Evolutionary conservation across 2,329 filamentous ascomycete species (phyloP).

Genomic region (Rhexocercosporidium sp.): DNA sequence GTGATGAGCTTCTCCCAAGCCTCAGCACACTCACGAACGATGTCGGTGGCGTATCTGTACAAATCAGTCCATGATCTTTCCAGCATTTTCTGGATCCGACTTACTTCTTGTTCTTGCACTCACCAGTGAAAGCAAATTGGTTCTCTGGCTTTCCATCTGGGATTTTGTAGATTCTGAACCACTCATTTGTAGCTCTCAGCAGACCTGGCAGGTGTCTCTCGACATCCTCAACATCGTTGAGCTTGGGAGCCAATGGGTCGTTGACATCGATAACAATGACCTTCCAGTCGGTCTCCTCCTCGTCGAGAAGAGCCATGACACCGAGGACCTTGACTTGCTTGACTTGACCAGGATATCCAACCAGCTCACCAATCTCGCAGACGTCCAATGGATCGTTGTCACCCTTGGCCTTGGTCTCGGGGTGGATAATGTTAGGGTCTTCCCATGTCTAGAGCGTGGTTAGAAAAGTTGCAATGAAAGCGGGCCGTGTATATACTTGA

Average conservation of each 20-base stretch:
- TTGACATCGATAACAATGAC: conserved; percentile 99
- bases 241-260: conserved; percentile 93
- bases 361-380: conserved; percentile 98
- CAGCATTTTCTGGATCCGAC: conserved; percentile 34
- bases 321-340: conserved; percentile 99
- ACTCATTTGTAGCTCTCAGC: conserved; percentile 97
- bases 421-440: conserved; percentile 94
- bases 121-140: conserved; percentile 99
- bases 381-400: conserved; percentile 99
- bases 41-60: conserved; percentile 86
- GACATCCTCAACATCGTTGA: conserved; percentile 98
- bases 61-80: conserved; percentile 20
- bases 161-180: conserved; percentile 99
- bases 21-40: conserved; percentile 94
- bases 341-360: conserved; percentile 93
- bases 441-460: conserved; percentile 83
- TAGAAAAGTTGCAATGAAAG: background rate
- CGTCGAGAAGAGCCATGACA: conserved; percentile 98
- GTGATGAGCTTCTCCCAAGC: conserved; percentile 96
- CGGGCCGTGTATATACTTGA: conserved; percentile 64
- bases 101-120: conserved; percentile 99
- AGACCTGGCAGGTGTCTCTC: conserved; percentile 97
- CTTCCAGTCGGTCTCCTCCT: conserved; percentile 99
- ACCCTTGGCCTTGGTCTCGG: conserved; percentile 99
- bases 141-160: conserved; percentile 99